Evolutionary conservation across 176 grass and related monocot genomes (phyloP).

Genomic region (Avena insularis): DNA sequence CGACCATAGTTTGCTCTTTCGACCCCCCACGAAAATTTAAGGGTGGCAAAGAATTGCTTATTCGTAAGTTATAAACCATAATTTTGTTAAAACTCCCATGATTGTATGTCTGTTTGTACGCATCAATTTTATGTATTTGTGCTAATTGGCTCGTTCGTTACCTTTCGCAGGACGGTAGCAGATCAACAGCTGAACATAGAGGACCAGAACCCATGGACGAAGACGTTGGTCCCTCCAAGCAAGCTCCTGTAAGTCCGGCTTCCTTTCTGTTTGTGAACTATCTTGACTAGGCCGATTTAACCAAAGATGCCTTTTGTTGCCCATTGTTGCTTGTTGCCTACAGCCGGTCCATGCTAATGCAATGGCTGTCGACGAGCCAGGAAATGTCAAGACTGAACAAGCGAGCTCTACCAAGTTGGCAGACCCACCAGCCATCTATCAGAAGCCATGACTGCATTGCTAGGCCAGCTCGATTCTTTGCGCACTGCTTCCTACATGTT

Average conservation of each 20-base stretch:
- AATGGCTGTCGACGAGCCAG: constrained; percentile 57
- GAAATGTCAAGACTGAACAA: constrained; percentile 50
- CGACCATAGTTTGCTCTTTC: not conserved
- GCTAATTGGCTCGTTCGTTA: not conserved
- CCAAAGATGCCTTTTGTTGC: not conserved
- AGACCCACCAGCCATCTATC: constrained; percentile 29
- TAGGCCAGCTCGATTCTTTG: not conserved
- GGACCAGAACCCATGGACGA: constrained; percentile 45
- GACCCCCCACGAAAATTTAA: not conserved
- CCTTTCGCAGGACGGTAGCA: constrained; percentile 43
- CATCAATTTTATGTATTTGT: not conserved
- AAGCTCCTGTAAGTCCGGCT: constrained; percentile 40
- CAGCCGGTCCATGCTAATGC: constrained; percentile 43
- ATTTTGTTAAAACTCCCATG: not conserved
- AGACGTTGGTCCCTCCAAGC: constrained; percentile 38
- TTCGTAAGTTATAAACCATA: not conserved
- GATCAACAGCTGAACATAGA: constrained; percentile 44
- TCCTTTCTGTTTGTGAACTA: not conserved
- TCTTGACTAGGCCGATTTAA: constrained; percentile 17
- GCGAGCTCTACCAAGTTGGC: constrained; percentile 50
- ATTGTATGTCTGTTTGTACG: not conserved
- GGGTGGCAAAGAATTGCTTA: not conserved
- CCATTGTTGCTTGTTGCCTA: not conserved
- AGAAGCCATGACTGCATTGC: constrained; percentile 39
- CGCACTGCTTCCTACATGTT: constrained; percentile 5